Evolutionary conservation across 2,329 filamentous ascomycete genomes (phyloP), one percentile per base, ranked within the genome.

Genomic region (Ciborinia camelliae): DNA sequence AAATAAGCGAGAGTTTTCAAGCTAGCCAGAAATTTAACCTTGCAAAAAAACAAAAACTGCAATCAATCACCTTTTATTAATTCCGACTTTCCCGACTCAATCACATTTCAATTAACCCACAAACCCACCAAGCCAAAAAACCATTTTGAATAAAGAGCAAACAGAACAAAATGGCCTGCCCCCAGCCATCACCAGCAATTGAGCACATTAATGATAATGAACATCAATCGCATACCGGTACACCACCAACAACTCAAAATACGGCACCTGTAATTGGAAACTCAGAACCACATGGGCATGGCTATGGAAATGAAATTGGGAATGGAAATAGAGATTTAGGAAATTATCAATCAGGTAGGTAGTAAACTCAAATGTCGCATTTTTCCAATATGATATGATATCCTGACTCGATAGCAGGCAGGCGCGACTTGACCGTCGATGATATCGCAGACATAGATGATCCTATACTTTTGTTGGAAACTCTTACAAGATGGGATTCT

Each of bases 381-480:
- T 57, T 57, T 32, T 14, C 37, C 30, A 48, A 41, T 59, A 57
- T 57, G 50, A 67, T 37, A 32, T 18, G 14, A 47, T 66, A 52
- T n/a, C n/a, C 69, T 71, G 63, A 71, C 63, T 62, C 59, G 45
- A 54, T 53, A n/a, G 10, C 64, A 71, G 70, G 57, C 35, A 67
- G 66, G 41, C 61, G 55, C 30, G 55, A 47, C 23, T 59, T 59
- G 39, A 59, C 41, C 41, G 30, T 68, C 32, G 68, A 57, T 41
- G 58, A 58, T 51, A 68, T 68, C 26, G 63, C 68, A 61, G 67
- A 69, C 12, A 45, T 70, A 53, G 69, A 68, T 35, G 72, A 74
- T 50, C 66, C 68, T 37, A 67, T 69, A 26, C 67, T 68, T 32
- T 64, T 74, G 26, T 67, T 74, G 28, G 70, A 73, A 65, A 68